These are phyloP conservation scores for Euryodendron excelsum DNA, from an alignment of 148 eudicot species.

Conservation along the genomic window DNA sequence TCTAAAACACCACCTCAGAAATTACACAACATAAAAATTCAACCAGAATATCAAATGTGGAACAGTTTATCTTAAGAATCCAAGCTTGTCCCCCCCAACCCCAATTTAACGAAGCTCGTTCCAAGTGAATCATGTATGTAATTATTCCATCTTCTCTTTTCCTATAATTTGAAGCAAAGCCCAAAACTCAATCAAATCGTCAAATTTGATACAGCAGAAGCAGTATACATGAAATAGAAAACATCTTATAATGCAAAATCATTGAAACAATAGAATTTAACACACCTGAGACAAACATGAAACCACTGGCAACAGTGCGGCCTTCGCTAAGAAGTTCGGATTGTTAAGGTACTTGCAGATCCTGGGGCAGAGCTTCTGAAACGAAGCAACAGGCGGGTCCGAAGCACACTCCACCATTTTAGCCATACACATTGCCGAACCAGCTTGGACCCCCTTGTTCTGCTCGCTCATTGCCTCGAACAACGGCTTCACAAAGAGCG, in stretches of 20 bases:
- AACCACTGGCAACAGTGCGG: constrained; percentile 77
- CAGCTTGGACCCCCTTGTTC: constrained; percentile 75
- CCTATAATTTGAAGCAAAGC: neutral
- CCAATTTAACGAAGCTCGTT: neutral
- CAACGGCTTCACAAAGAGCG: constrained; percentile 81
- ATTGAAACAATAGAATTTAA: neutral
- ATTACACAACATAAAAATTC: neutral
- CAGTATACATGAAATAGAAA: neutral
- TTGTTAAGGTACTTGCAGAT: constrained; percentile 82
- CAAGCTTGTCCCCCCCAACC: too few relatives aligned
- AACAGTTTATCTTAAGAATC: neutral
- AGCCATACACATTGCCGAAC: constrained; percentile 84
- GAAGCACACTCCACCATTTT: constrained; percentile 69
- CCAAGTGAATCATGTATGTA: neutral
- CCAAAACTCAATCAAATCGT: constrained; percentile 1
- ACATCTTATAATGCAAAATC: neutral
- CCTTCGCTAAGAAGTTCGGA: constrained; percentile 80
- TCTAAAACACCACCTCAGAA: neutral
- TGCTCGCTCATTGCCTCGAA: constrained; percentile 91
- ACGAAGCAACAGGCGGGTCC: constrained; percentile 55
- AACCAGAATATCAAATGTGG: neutral
- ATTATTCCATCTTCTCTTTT: neutral
- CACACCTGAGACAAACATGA: constrained; percentile 81
- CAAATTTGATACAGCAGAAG: neutral
- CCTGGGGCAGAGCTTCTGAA: constrained; percentile 83